Percentiles rank a stretch among this genome's conserved stretches.
Conservation (phyloP, 2,329 filamentous ascomycete genomes). For the Penicillium sp. region DNA sequence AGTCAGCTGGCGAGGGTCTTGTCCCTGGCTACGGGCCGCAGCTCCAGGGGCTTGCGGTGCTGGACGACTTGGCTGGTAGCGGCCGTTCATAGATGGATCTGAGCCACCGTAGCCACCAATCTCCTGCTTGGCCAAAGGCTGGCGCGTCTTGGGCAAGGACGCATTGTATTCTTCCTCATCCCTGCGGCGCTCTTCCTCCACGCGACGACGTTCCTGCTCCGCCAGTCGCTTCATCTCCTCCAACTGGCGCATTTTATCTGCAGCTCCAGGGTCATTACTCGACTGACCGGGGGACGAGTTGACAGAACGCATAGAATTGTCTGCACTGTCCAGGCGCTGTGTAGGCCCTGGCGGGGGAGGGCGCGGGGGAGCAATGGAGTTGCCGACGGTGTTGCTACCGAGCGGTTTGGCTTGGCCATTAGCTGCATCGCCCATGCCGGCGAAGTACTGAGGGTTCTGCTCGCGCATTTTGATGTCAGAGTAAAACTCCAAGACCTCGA, state of each 20-base stretch:
- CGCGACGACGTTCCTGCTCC: conserved; percentile 46
- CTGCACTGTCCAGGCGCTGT: conserved; percentile 44
- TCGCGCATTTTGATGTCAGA: conserved; percentile 63
- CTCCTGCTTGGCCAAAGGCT: conserved; percentile 83
- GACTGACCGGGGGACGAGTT: conserved; percentile 33
- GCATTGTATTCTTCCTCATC: conserved; percentile 84
- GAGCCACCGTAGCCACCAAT: conserved; percentile 65
- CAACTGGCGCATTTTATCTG: conserved; percentile 42
- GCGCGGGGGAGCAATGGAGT: conserved; percentile 63
- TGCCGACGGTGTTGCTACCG: conserved; percentile 50
- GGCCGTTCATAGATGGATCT: conserved; percentile 46
- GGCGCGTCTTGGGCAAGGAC: conserved; percentile 74
- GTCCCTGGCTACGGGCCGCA: conserved; percentile 49
- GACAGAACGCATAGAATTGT: conserved; percentile 30
- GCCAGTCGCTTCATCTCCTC: conserved; percentile 56
- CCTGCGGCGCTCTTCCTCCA: conserved; percentile 54
- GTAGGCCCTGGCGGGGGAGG: conserved; percentile 55
- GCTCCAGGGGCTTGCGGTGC: conserved; percentile 70
- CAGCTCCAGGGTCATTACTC: conserved; percentile 53
- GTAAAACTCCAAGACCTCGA: conserved; percentile 66
- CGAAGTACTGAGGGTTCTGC: conserved; percentile 58
- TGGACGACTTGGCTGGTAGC: conserved; percentile 81
- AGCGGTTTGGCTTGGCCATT: conserved; percentile 44
- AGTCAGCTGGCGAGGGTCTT: conserved; percentile 52
- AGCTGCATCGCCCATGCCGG: conserved; percentile 59